Evolutionary conservation across 805 yeast genomes (phyloP).

Genomic region (Crinitomyces ghanaensis): DNA sequence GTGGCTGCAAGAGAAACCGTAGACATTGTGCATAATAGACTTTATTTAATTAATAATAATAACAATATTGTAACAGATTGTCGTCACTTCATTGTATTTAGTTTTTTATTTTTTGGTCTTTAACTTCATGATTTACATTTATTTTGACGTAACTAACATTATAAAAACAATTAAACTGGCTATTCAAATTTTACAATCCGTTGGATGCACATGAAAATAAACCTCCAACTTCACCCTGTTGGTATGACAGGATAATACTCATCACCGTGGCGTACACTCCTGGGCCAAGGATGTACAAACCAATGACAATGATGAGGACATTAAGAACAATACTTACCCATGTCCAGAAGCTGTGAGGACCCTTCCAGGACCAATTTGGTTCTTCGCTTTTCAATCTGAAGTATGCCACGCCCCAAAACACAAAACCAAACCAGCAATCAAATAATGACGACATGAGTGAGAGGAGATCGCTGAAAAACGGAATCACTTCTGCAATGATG

Average conservation of each 20-base stretch:
- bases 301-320: slow-evolving; percentile 33
- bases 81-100: no score
- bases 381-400: slow-evolving; percentile 34
- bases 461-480: slow-evolving; percentile 48
- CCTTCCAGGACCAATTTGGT: slow-evolving; percentile 25
- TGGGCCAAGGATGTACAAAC: slow-evolving; percentile 47
- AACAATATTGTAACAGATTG: no score
- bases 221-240: no score
- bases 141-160: no score
- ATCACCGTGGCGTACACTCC: slow-evolving; percentile 46
- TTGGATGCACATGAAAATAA: no score
- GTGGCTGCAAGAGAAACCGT: slow-evolving; percentile 16
- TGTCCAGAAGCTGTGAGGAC: slow-evolving; percentile 21
- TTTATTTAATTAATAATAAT: no score
- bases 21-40: background rate
- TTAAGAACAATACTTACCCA: slow-evolving; percentile 31
- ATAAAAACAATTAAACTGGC: no score
- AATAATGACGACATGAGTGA: slow-evolving; percentile 50
- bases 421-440: slow-evolving; percentile 57
- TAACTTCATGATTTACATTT: no score
- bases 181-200: no score
- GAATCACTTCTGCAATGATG: slow-evolving; percentile 51
- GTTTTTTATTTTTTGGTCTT: no score
- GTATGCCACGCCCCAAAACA: slow-evolving; percentile 50
- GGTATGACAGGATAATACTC: slow-evolving; percentile 42